Base-by-base conservation (phyloP, 441 rosid species). In the Viola pubescens region DNA sequence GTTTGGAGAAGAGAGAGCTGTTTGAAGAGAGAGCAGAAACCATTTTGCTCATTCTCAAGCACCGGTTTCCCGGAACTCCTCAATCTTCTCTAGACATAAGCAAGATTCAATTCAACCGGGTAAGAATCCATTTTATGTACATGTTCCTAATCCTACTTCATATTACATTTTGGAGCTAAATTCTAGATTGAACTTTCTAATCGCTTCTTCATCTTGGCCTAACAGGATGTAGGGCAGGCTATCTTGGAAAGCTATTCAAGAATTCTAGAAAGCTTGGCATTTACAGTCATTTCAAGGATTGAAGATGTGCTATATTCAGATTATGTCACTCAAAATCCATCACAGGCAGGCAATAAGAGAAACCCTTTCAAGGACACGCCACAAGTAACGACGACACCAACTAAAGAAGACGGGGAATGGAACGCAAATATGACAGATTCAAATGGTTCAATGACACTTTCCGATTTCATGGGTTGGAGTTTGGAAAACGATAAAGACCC, bases 1-100 rank as follows among this genome's bases (percentile, higher is more conserved):
- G 96, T 73, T 44, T 82, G 58, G 97, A 90, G 68, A 90, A 90
- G 71, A 87, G 97, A 71, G 96, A 94, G 66, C 82, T 69, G 4
- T 91, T 94, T 48, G 99, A 88, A 75, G 99, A 91, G 63, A 75
- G 99, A 84, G 97, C 92, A 7, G 96, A 85, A 76, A 94, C 98
- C 34, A 82, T 94, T 71, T 70, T 91, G 60, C 91, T 86, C 42
- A 75, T 94, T 43, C 64, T 94, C 66, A 94, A 91, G 75, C 95
- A 91, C 16, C 72, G 78, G 9, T 94, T 73, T 56, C 99, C 97
- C 0, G 99, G 98, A 61, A 71, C 84, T 71, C 82, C 97, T 61
- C 98, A 94, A 58, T 94, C 98, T 26, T 37, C 91, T 4, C 86
- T 94, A 16, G 99, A 94, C 67, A 82, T 94, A 44, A 90, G 91